Evolutionary conservation across 2,329 filamentous ascomycete genomes (phyloP), one percentile per base, ranked within the genome.

Genomic region (Penicillium decumbens): DNA sequence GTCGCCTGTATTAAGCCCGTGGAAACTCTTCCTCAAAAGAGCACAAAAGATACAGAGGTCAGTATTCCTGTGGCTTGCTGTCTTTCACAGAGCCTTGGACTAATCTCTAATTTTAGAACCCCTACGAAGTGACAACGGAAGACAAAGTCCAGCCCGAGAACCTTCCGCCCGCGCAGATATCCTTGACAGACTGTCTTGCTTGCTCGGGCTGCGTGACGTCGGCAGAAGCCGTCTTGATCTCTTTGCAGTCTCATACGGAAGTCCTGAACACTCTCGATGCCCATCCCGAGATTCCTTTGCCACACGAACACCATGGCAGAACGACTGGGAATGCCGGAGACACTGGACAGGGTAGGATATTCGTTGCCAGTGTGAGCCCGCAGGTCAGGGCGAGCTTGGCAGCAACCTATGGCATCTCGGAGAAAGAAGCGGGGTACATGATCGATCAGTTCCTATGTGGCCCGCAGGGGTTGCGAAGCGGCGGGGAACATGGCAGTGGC

Each of bases 1-100:
- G 91, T 98, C 65, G 93, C 93, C 55, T 98, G 93, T 74, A 97
- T 98, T 72, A 97, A 98, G 67, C 93, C 93, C 25, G 80, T 98
- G 67, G 93, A 98, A 71, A 95, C 89, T 2, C 81, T 98, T 12
- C 92, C 93, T 2, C 72, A 79, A 43, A 77, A 80, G 57, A 73
- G 80, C 29, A 71, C 80, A 23, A 68, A 74, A 43, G 71, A 74
- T 23, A 60, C 66, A 46, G 68, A 72, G 54, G 77, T 80, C 68
- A 48, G 72, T 47, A 15, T 38, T 23, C 1, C 7, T 28, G 27
- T 56, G 57, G 2, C 37, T 45, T 9, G 15, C 38, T 8, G 10
- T 57, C 49, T 27, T 20, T 32, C 20, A 29, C 41, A 28, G 7
- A 39, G 42, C 24, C 43, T 15, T 35, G 35, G 30, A 44, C 53